These are phyloP conservation scores for Suillus americanus DNA, from an alignment of 768 basidiomycete genomes.

Conservation along the genomic window DNA sequence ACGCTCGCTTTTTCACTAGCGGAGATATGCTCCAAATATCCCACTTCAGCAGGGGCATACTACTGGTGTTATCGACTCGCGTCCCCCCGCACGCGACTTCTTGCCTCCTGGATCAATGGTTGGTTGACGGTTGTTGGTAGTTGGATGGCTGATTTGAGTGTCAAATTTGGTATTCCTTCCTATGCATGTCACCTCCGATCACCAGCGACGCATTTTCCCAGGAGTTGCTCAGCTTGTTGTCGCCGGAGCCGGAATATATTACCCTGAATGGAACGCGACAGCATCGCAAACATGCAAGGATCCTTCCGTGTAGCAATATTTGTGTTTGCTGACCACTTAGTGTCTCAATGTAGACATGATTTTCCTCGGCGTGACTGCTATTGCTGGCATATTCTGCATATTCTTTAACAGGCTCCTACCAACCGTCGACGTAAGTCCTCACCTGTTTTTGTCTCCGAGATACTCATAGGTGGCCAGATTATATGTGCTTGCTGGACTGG, in stretches of 20 bases:
- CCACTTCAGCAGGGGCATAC: slow-evolving; percentile 61
- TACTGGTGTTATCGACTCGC: slow-evolving; percentile 68
- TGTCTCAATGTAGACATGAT: slow-evolving; percentile 41
- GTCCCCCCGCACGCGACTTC: slow-evolving; percentile 47
- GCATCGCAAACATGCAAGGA: slow-evolving; percentile 59
- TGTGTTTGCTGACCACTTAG: slow-evolving; percentile 4
- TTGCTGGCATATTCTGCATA: slow-evolving; percentile 51
- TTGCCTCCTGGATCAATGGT: slow-evolving; percentile 65
- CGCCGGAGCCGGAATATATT: slow-evolving; percentile 56
- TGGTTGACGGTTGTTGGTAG: slow-evolving; percentile 70
- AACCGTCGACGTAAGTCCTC: slow-evolving; percentile 43
- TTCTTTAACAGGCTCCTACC: slow-evolving; percentile 55
- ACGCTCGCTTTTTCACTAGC: slow-evolving; percentile 53
- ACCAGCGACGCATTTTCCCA: slow-evolving; percentile 18
- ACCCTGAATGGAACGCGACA: slow-evolving; percentile 56
- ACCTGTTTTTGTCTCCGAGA: background rate
- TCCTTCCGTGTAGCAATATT: background rate
- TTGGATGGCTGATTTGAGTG: slow-evolving; percentile 67
- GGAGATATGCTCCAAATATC: slow-evolving; percentile 61
- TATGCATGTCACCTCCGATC: background rate
- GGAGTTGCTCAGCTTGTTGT: slow-evolving; percentile 61
- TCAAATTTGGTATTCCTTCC: slow-evolving; percentile 49
- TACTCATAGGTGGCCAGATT: slow-evolving; percentile 35
- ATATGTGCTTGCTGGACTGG: slow-evolving; percentile 65
- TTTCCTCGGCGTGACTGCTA: slow-evolving; percentile 51